phyloP scores from a whole-genome alignment of 2,329 filamentous ascomycete species.

The Dactylellina parvicollis region DNA sequence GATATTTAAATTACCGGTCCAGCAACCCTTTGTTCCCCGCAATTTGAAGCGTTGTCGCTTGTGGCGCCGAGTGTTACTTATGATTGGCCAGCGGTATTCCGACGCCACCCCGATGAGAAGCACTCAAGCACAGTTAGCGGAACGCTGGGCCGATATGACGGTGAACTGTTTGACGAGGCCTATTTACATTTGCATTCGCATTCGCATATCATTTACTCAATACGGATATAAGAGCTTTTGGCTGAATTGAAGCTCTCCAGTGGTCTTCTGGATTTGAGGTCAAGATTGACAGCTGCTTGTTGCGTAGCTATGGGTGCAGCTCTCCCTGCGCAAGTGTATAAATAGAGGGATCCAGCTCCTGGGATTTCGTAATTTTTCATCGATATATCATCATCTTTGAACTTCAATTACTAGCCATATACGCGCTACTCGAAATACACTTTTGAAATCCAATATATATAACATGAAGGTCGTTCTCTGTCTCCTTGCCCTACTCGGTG shows the following conservation, averaged over 20 bases:
- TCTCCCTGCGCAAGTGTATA: constrained; percentile 26
- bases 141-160: constrained; percentile 45
- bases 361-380: constrained; percentile 39
- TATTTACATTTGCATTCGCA: constrained; percentile 9
- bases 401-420: constrained; percentile 3
- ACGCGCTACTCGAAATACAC: constrained; percentile 4
- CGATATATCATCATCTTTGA: constrained; percentile 31
- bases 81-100: constrained; percentile 24
- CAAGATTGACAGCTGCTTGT: constrained; percentile 8
- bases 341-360: constrained; percentile 24
- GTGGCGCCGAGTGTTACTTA: constrained; percentile 8
- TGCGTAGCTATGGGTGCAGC: not conserved
- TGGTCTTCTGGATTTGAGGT: constrained; percentile 3
- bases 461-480: constrained; percentile 46
- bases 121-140: constrained; percentile 15
- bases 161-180: not conserved
- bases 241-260: constrained; percentile 27
- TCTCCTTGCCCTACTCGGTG: constrained; percentile 38
- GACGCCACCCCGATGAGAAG: not conserved
- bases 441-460: not conserved
- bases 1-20: constrained; percentile 22
- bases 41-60: constrained; percentile 12
- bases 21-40: constrained; percentile 34
- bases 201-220: not conserved
- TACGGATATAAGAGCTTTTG: constrained; percentile 16